A percentile compares a stretch with the other conserved stretches of the same genome.
These are phyloP conservation scores for Nicotiana noctiflora DNA, from an alignment of 257 asterid species.

Conservation along the genomic window DNA sequence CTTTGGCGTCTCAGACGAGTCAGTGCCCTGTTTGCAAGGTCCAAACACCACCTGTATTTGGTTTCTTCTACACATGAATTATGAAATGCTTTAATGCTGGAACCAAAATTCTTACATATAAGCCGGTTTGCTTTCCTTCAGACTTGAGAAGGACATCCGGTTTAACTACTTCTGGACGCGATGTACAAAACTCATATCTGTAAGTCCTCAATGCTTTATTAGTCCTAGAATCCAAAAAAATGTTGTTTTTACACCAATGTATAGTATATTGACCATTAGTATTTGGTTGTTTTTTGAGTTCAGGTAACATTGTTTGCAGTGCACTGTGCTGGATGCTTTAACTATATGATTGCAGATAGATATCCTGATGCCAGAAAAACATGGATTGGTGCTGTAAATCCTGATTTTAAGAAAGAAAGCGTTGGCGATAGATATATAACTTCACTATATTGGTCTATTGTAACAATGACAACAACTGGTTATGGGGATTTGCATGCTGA, in stretches of 20 bases:
- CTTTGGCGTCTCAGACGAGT: constrained; percentile 94
- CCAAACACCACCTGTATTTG: neutral
- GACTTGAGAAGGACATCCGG: constrained; percentile 90
- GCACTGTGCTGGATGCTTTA: constrained; percentile 82
- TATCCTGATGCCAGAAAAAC: constrained; percentile 59
- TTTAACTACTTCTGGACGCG: constrained; percentile 92
- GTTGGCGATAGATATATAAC: constrained; percentile 68
- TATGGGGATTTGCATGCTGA: constrained; percentile 89
- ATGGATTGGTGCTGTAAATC: constrained; percentile 79
- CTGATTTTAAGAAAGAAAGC: constrained; percentile 51
- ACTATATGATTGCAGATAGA: constrained; percentile 69
- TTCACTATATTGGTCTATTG: constrained; percentile 78
- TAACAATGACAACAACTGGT: constrained; percentile 84
- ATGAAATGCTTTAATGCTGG: neutral
- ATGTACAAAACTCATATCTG: constrained; percentile 72
- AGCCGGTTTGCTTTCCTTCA: constrained; percentile 25
- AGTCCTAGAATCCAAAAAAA: neutral
- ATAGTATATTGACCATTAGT: neutral
- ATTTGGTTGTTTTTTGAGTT: constrained; percentile 1
- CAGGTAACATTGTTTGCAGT: constrained; percentile 85
- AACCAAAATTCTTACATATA: constrained; percentile 4
- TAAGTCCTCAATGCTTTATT: constrained; percentile 24
- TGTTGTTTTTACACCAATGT: neutral
- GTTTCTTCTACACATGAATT: constrained; percentile 1
- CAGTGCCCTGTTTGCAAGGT: constrained; percentile 87